Evolutionary conservation across 2,329 filamentous ascomycete genomes (phyloP), one percentile per base, ranked within the genome.

Genomic region (Trichoderma sp.): DNA sequence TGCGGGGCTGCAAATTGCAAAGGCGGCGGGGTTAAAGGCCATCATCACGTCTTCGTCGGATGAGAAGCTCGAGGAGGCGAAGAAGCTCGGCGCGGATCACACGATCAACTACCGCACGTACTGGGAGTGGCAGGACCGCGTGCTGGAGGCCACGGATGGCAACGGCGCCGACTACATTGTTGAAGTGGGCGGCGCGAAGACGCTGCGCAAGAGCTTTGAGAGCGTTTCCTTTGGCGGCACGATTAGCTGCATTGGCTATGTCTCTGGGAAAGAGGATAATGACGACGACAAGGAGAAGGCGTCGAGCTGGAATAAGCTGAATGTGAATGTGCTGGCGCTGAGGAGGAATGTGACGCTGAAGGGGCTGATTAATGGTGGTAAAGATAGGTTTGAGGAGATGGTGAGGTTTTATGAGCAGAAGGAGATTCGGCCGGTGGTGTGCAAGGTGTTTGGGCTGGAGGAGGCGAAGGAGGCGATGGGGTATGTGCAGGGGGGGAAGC

Each of bases 341-440:
- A 72, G 80, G 67, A 75, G 81, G 70, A 85, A 84, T 70, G 81
- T 83, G 16, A 85, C 83, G 37, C 75, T 85, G 62, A 83, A 83
- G 73, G 83, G 89, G 0, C 85, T 91, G 7, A 73, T 91, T 33
- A 90, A 91, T 75, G 89, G 89, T 0, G 88, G 89, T 11, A 75
- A 77, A 68, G 81, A 84, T 59, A 77, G 82, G 53, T 83, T 88
- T 69, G 83, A 86, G 76, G 86, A 88, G 77, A 86, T 88, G 84
- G 72, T 83, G 47, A 68, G 58, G 37, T 83, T 84, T 57, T 85
- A 85, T 71, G 79, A 82, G 69, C 74, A 77, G 58, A 78, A 83
- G 69, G 63, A 75, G 70, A 83, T 87, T 52, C 78, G 75, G 61
- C 85, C 85, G 4, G 81, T 87, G 0, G 79, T 88, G 49, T 81